Evolutionary conservation across 768 basidiomycete species (phyloP).

Genomic region (Boletellus ananiceps): DNA sequence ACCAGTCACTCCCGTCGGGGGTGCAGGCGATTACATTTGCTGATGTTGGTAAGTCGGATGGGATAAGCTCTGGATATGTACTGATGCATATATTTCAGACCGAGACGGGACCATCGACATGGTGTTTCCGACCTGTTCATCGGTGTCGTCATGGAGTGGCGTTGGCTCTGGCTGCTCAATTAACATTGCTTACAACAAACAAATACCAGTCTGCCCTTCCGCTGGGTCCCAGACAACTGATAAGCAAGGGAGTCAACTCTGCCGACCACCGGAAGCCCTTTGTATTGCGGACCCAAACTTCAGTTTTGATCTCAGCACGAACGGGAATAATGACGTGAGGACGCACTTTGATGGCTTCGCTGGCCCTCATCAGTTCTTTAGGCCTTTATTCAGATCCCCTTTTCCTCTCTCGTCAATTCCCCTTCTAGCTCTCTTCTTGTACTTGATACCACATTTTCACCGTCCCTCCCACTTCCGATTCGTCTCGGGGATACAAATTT

Average conservation of each 20-base stretch:
- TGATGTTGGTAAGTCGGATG: slow-evolving; percentile 66
- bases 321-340: slow-evolving; percentile 48
- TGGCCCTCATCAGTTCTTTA: slow-evolving; percentile 26
- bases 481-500: slow-evolving; percentile 87
- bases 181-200: slow-evolving; percentile 92
- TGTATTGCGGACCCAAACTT: slow-evolving; percentile 81
- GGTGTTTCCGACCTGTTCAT: slow-evolving; percentile 80
- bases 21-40: slow-evolving; percentile 81
- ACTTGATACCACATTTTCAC: slow-evolving; percentile 58
- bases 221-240: slow-evolving; percentile 44
- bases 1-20: slow-evolving; percentile 68
- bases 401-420: slow-evolving; percentile 54
- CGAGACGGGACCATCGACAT: slow-evolving; percentile 96
- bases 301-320: slow-evolving; percentile 60
- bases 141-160: slow-evolving; percentile 63
- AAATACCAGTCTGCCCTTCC: slow-evolving; percentile 74
- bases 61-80: neutral
- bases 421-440: slow-evolving; percentile 58
- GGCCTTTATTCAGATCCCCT: slow-evolving; percentile 63
- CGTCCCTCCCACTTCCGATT: slow-evolving; percentile 70
- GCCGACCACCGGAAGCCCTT: slow-evolving; percentile 74
- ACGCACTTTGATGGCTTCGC: neutral
- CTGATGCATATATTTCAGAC: slow-evolving; percentile 42
- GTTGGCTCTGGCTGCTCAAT: slow-evolving; percentile 73
- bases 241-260: slow-evolving; percentile 51